Percentiles rank a stretch among this genome's conserved stretches.
Evolutionary conservation across 2,329 filamentous ascomycete species (phyloP).

Genomic region (Plenodomus tracheiphilus): DNA sequence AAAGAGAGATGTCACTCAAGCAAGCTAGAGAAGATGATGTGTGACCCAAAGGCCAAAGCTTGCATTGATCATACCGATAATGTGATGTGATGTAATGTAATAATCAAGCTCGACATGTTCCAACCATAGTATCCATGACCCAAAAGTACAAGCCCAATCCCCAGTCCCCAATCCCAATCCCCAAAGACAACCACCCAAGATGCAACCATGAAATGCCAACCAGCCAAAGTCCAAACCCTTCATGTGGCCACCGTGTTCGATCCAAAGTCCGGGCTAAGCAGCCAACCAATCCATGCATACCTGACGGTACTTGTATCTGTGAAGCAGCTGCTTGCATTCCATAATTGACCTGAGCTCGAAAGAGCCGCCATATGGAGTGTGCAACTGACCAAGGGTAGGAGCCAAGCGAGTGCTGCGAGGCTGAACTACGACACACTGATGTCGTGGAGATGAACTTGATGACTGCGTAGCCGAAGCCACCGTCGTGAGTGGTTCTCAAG

Average conservation of each 20-base stretch:
- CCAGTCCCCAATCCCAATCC: no score
- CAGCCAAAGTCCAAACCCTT: no score
- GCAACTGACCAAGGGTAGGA: not conserved
- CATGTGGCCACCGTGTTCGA: not conserved
- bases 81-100: no score
- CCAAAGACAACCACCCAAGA: no score
- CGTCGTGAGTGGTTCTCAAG: not conserved
- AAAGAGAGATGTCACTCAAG: not conserved
- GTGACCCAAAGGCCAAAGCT: not conserved
- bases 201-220: no score
- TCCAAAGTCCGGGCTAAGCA: not conserved
- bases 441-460: not conserved
- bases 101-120: not conserved
- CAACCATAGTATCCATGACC: not conserved
- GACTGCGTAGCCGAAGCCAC: not conserved
- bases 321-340: not conserved
- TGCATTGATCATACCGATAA: not conserved
- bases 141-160: not conserved
- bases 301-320: not conserved
- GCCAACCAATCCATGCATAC: not conserved
- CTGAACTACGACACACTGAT: not conserved
- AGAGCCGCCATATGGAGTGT: slow-evolving; percentile 1
- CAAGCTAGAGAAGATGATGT: not conserved
- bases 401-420: not conserved
- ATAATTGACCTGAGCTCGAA: not conserved